phyloP scores from a whole-genome alignment of 1,284 basidiomycete species.

The Cutaneotrichosporon mucoides region DNA sequence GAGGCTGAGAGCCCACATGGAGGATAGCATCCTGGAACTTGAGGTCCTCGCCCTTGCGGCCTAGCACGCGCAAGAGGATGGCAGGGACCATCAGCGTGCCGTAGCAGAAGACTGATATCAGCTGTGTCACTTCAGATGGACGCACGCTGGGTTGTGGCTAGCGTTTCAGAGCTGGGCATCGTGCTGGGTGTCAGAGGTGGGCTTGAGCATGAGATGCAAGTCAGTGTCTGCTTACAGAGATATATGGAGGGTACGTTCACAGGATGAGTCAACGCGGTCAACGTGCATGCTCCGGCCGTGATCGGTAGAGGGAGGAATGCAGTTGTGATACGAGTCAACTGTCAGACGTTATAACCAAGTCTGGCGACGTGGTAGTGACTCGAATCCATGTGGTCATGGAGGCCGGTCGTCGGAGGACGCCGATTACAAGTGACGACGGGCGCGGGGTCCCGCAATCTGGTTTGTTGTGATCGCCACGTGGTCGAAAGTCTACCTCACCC shows the following conservation, averaged over 20 bases:
- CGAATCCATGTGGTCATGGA: too few species aligned
- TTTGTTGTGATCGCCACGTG: background rate
- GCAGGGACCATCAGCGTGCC: constrained; percentile 73
- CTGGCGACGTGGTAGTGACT: too few species aligned
- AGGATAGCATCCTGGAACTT: constrained; percentile 58
- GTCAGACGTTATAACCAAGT: too few species aligned
- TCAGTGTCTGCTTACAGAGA: background rate
- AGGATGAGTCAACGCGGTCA: background rate
- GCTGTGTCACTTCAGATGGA: background rate
- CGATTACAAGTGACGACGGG: too few species aligned
- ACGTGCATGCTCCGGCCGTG: background rate
- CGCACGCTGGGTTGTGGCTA: constrained; percentile 8
- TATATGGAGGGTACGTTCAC: background rate
- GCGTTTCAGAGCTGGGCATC: constrained; percentile 9
- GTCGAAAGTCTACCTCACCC: background rate
- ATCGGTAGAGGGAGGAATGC: too few species aligned
- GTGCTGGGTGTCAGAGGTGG: constrained; percentile 1
- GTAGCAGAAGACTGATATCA: constrained; percentile 69
- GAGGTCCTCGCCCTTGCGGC: constrained; percentile 57
- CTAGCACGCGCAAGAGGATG: constrained; percentile 62
- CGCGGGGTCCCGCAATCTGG: background rate
- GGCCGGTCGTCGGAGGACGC: too few species aligned
- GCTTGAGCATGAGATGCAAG: too few species aligned
- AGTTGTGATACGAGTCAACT: too few species aligned
- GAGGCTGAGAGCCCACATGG: constrained; percentile 43